A percentile compares a stretch with the other conserved stretches of the same genome.
These are phyloP conservation scores for Capsella rubella DNA, from an alignment of 441 rosid species.

Conservation along the genomic window DNA sequence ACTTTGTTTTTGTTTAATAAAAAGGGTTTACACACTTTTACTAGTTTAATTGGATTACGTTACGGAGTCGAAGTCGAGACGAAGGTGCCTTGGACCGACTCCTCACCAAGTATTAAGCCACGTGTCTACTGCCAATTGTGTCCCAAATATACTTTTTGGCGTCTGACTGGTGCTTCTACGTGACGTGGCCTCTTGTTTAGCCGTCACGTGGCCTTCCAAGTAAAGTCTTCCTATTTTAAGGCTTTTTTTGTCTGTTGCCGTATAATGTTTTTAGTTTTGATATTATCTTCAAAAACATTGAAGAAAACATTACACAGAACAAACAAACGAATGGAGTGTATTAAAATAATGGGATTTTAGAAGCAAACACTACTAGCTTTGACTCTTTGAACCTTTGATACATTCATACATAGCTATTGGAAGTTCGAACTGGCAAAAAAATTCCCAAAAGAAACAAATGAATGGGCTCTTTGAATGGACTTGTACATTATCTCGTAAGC, in stretches of 20 bases:
- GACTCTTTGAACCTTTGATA: too few relatives aligned
- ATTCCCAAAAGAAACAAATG: too few relatives aligned
- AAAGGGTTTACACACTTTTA: slow-evolving; percentile 28
- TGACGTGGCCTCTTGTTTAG: slow-evolving; percentile 18
- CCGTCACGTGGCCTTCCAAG: slow-evolving; percentile 23
- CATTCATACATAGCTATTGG: too few relatives aligned
- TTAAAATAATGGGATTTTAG: too few relatives aligned
- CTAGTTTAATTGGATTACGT: slow-evolving; percentile 36
- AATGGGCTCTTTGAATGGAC: too few relatives aligned
- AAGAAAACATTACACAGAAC: too few relatives aligned
- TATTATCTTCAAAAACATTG: slow-evolving; percentile 32
- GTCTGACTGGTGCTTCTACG: neutral
- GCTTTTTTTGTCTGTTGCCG: slow-evolving; percentile 27
- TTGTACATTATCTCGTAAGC: too few relatives aligned
- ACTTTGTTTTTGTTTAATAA: neutral
- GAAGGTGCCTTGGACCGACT: slow-evolving; percentile 38
- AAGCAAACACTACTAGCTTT: too few relatives aligned
- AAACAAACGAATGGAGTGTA: too few relatives aligned
- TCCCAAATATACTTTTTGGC: slow-evolving; percentile 23
- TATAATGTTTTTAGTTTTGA: slow-evolving; percentile 23
- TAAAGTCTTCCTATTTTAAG: slow-evolving; percentile 13
- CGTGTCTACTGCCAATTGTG: slow-evolving; percentile 43
- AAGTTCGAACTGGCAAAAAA: too few relatives aligned
- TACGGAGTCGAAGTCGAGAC: slow-evolving; percentile 13
- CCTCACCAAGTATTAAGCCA: slow-evolving; percentile 14